Evolutionary conservation across 2,329 filamentous ascomycete species (phyloP).

Genomic region (Botrytis aclada): DNA sequence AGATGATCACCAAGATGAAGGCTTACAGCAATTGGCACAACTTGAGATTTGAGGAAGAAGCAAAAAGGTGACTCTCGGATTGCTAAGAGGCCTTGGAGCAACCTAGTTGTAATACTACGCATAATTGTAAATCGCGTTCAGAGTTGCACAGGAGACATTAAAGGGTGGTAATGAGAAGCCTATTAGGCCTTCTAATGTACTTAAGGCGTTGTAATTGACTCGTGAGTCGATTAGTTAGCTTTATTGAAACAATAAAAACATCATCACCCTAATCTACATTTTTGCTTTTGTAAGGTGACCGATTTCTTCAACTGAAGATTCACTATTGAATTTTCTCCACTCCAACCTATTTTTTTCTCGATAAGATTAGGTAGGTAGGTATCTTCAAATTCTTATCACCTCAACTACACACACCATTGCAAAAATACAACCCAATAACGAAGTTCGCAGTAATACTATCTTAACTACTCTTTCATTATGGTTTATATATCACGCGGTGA

Average conservation of each 20-base stretch:
- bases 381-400: not conserved
- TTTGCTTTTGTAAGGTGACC: not conserved
- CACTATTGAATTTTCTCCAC: not conserved
- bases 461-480: not conserved
- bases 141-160: not conserved
- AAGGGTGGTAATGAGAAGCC: not conserved
- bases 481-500: constrained; percentile 5
- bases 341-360: not conserved
- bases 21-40: not conserved
- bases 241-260: not conserved
- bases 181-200: not conserved
- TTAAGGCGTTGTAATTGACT: not conserved
- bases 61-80: not conserved
- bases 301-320: not conserved
- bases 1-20: not conserved
- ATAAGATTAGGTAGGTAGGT: not conserved
- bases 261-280: not conserved
- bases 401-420: not conserved
- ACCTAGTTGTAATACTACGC: not conserved
- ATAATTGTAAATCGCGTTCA: not conserved
- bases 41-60: not conserved
- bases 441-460: not conserved
- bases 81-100: not conserved
- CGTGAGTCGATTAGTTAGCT: not conserved
- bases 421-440: not conserved